Evolutionary conservation across 768 basidiomycete species (phyloP), one percentile per base, ranked within the genome.

Genomic region (Chiua virens): DNA sequence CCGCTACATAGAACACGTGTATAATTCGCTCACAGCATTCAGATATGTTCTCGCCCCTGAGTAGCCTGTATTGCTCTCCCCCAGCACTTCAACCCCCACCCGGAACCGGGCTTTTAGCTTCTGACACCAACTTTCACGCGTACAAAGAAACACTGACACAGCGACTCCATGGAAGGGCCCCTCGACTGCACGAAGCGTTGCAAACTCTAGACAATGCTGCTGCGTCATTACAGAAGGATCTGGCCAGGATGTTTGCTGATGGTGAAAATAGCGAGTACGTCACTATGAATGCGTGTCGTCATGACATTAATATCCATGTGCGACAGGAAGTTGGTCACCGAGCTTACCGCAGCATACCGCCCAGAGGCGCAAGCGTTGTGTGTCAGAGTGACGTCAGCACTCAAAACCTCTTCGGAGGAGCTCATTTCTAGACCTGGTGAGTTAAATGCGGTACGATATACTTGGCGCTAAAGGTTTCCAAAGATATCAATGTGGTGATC

Each of bases 81-180:
- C 68, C 77, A 7, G 70, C 80, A 50, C 79, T 82, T 10, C 67
- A 77, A 4, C 60, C 75, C 17, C 72, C 75, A 34, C 73, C 78
- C 17, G 66, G 67, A 44, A 55, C 66, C 39, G 74, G 70, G 40
- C 62, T 67, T 50, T 67, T 67, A 15, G 32, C 52, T 4, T 56
- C 69, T 25, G 73, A 79, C 51, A 65, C 71, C 17, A 72, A 81
- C 2, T 85, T 91, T 60, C 76, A 78, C 38, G 80, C 75, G 59
- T 91, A 89, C 61, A 82, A 80, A 56, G 57, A 69, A n/a, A 67
- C 78, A 4, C 62, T 93, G 32, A 81, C 76, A 49, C 78, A 78
- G 39, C 87, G 86, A 54, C 70, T 92, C n/a, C 58, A 76, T 20
- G 82, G 84, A 18, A 80, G 89, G 35, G 86, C 86, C 11, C 73